Conservation (phyloP, 257 asterid species). For the Hygrophila difformis region DNA sequence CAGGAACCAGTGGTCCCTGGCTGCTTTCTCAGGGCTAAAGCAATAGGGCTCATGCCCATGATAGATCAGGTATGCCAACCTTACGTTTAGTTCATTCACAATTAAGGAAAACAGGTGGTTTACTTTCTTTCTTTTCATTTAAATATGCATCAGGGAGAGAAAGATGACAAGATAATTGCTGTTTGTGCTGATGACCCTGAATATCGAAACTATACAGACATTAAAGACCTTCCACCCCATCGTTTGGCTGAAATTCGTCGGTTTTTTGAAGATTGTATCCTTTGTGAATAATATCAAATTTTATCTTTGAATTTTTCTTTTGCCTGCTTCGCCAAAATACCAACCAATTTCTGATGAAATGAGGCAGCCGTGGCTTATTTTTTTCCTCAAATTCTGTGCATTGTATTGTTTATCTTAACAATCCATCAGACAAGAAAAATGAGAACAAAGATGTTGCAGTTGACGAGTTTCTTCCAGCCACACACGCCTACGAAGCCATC, state of each 20-base stretch:
- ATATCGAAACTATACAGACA: constrained; percentile 68
- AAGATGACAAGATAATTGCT: constrained; percentile 94
- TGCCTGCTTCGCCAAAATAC: background rate
- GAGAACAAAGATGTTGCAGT: constrained; percentile 96
- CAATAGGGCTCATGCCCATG: constrained; percentile 99
- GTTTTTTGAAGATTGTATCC: constrained; percentile 95
- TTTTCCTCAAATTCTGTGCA: background rate
- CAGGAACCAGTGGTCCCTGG: constrained; percentile 98
- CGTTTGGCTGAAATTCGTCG: constrained; percentile 91
- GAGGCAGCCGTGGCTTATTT: too few relatives aligned
- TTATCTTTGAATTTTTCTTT: too few relatives aligned
- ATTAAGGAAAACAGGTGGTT: background rate
- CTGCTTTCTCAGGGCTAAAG: constrained; percentile 93
- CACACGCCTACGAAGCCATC: constrained; percentile 62
- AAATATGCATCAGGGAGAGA: constrained; percentile 53
- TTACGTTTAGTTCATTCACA: constrained; percentile 2
- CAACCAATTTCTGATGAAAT: background rate
- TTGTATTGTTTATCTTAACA: constrained; percentile 27
- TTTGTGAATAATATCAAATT: too few relatives aligned
- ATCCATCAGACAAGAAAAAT: constrained; percentile 67
- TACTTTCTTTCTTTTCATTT: background rate
- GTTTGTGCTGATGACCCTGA: constrained; percentile 97
- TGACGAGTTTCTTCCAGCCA: constrained; percentile 66
- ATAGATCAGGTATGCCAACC: constrained; percentile 66
- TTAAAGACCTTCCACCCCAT: constrained; percentile 90